Evolutionary conservation across 768 basidiomycete species (phyloP), one percentile per base, ranked within the genome.

Genomic region (Tricholoma terreum): DNA sequence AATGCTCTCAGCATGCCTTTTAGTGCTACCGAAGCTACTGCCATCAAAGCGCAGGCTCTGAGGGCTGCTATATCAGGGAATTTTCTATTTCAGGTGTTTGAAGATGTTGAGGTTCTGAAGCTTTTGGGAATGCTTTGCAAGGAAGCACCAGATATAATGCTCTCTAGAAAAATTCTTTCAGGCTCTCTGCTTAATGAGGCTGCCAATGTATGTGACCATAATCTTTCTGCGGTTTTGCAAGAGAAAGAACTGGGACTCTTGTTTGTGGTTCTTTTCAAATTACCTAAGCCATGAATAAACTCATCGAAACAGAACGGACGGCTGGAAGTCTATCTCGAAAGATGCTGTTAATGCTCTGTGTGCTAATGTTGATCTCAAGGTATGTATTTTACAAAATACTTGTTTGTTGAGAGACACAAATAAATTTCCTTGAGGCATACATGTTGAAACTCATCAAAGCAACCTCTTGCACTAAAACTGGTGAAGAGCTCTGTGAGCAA

Each of bases 311-410:
- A 46, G 45, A 46, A 24, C 45, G 11, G 45, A 46, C 24, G 17
- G 45, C 19, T 46, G 45, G 17, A 46, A 24, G 24, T 46, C 50
- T 34, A 15, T 51, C 31, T 19, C 31, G n/a, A 51, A 51, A 35
- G 50, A 51, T 35, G 50, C 50, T 19, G 33, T 51, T 14, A 36
- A 51, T 22, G 31, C n/a, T 51, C n/a, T 51, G n/a, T 51, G 50
- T 19, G 33, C 14, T 17, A 27, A 51, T 19, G 9, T 51, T 31
- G n/a, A 51, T 51, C 21, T 51, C 31, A 51, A 27, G 35, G 50
- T 51, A 19, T 12, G 17, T 51, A 30, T 24, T 46, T 46, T 24
- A 10, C 10, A 46, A 46, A 17, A 51, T 6, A 22, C 42, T 43
- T 2, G 10, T 43, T 2, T 17, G 50, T 12, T 33, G 27, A 14